Percentiles rank a stretch among this genome's conserved stretches.
phyloP scores from a whole-genome alignment of 163 green algal species.

The Chlorella variabilis region DNA sequence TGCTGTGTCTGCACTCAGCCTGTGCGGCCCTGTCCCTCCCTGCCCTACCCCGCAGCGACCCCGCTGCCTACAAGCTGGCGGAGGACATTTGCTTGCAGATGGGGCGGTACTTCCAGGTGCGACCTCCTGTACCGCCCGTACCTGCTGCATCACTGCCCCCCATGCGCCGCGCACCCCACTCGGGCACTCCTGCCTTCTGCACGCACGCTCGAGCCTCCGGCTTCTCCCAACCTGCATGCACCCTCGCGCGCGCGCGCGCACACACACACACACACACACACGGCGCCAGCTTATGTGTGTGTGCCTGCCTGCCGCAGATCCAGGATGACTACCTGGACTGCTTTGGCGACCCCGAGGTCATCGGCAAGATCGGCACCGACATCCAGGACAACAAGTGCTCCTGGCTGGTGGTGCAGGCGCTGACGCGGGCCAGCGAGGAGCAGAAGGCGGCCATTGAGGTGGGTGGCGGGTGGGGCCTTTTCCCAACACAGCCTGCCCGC shows the following conservation, averaged over 20 bases:
- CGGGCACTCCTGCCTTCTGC: too few relatives aligned
- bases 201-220: too few relatives aligned
- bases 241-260: too few relatives aligned
- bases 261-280: too few relatives aligned
- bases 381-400: slow-evolving; percentile 99
- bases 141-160: too few relatives aligned
- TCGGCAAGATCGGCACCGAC: slow-evolving; percentile 99
- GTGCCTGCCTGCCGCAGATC: slow-evolving; percentile 74
- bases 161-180: too few relatives aligned
- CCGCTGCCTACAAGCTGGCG: slow-evolving; percentile 62
- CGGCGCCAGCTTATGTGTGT: too few relatives aligned
- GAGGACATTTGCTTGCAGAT: slow-evolving; percentile 93
- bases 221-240: too few relatives aligned
- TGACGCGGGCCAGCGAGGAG: slow-evolving; percentile 75
- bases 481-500: too few relatives aligned
- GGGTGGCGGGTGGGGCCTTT: background rate
- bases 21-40: too few relatives aligned
- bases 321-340: slow-evolving; percentile 99
- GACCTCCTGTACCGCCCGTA: too few relatives aligned
- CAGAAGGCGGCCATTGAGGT: slow-evolving; percentile 89
- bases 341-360: slow-evolving; percentile 93
- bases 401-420: slow-evolving; percentile 96
- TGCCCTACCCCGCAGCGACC: slow-evolving; percentile 28
- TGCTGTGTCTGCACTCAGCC: too few relatives aligned
- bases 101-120: slow-evolving; percentile 97